A percentile compares a stretch with the other conserved stretches of the same genome.
phyloP scores from a whole-genome alignment of 2,329 filamentous ascomycete species.

The Arthrobotrys musiformis region DNA sequence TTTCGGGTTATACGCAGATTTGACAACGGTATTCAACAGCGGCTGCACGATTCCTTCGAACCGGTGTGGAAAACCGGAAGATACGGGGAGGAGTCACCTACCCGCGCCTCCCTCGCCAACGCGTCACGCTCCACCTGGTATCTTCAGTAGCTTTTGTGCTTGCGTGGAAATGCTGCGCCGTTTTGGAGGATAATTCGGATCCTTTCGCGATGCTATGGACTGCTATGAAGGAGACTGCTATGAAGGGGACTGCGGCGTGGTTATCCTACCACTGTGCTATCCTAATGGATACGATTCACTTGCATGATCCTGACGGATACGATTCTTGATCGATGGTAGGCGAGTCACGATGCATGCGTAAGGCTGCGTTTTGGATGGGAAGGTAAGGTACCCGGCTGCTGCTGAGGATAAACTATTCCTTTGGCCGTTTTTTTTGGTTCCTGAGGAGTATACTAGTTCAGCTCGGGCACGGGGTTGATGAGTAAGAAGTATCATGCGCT shows the following conservation, averaged over 20 bases:
- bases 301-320: too few species aligned
- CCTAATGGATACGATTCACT: too few species aligned
- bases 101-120: conserved; percentile 40
- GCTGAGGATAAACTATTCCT: too few species aligned
- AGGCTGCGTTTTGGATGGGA: not conserved
- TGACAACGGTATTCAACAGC: too few species aligned
- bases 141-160: not conserved
- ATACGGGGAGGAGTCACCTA: conserved; percentile 25
- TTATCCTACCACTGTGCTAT: too few species aligned
- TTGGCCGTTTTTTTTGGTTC: too few species aligned
- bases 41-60: too few species aligned
- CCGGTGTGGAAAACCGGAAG: too few species aligned
- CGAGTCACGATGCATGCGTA: not conserved
- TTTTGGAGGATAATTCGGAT: not conserved
- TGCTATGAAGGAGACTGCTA: too few species aligned
- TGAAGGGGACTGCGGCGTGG: too few species aligned
- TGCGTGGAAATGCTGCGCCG: not conserved
- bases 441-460: not conserved
- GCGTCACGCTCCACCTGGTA: conserved; percentile 31
- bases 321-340: too few species aligned
- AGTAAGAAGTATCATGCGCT: not conserved
- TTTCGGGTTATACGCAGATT: not conserved
- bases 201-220: too few species aligned
- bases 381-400: conserved; percentile 6
- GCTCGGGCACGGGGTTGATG: conserved; percentile 11